Percentiles rank a stretch among this genome's conserved stretches.
phyloP scores from a whole-genome alignment of 2,329 filamentous ascomycete species.

The Monilinia vaccinii-corymbosi region DNA sequence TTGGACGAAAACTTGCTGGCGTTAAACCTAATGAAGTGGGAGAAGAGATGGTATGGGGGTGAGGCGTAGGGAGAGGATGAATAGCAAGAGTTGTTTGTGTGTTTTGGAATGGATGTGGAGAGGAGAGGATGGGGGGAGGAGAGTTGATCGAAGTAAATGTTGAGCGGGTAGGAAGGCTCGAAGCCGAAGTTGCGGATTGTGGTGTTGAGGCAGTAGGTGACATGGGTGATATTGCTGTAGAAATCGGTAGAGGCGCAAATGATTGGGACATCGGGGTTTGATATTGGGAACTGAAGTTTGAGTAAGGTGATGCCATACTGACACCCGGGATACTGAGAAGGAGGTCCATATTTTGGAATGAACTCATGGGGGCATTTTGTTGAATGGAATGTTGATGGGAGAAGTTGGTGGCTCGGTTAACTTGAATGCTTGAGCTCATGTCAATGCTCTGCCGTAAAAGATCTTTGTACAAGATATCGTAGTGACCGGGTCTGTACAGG shows the following conservation, averaged over 20 bases:
- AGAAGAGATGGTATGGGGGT: slow-evolving; percentile 14
- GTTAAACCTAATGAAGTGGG: slow-evolving; percentile 13
- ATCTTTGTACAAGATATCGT: slow-evolving; percentile 81
- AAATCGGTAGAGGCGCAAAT: slow-evolving; percentile 23
- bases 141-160: slow-evolving; percentile 11
- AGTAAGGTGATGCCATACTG: slow-evolving; percentile 16
- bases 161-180: slow-evolving; percentile 11
- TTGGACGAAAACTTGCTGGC: slow-evolving; percentile 24
- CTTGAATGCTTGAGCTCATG: slow-evolving; percentile 37
- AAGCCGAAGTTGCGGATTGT: neutral
- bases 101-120: slow-evolving; percentile 4
- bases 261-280: slow-evolving; percentile 19
- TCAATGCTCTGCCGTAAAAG: slow-evolving; percentile 17
- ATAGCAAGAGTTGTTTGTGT: slow-evolving; percentile 12
- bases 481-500: slow-evolving; percentile 71
- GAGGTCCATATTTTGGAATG: slow-evolving; percentile 32
- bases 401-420: slow-evolving; percentile 42
- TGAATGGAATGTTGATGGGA: slow-evolving; percentile 38
- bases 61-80: slow-evolving; percentile 17
- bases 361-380: slow-evolving; percentile 23
- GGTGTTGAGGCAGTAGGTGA: slow-evolving; percentile 18
- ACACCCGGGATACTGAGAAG: slow-evolving; percentile 26
- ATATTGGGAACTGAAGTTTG: slow-evolving; percentile 21
- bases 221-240: slow-evolving; percentile 24
- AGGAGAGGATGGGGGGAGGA: slow-evolving; percentile 8